Percentiles rank a stretch among this genome's conserved stretches.
Evolutionary conservation across 495 filamentous ascomycete species (phyloP).

Genomic region (Annulohypoxylon maeteangense): DNA sequence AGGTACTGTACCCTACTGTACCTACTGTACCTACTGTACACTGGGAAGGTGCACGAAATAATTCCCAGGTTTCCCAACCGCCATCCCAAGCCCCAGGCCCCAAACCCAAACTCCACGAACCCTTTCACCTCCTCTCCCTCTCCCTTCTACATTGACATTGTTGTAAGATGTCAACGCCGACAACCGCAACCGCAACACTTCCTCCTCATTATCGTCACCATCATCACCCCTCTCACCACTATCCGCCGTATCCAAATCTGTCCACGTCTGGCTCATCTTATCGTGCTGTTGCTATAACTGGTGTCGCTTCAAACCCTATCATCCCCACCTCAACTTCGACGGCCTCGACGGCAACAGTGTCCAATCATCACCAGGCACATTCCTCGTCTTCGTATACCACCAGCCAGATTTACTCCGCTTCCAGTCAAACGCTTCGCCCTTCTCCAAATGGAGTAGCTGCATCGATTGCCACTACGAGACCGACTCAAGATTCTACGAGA

Average conservation of each 20-base stretch:
- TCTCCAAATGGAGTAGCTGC: conserved; percentile 53
- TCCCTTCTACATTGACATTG: conserved; percentile 29
- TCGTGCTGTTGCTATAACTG: conserved; percentile 55
- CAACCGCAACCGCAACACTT: conserved; percentile 80
- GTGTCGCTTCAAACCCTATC: conserved; percentile 53
- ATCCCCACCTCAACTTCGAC: conserved; percentile 62
- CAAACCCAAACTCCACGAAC: conserved; percentile 24
- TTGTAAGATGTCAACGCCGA: conserved; percentile 81
- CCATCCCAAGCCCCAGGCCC: conserved; percentile 12
- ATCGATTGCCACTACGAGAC: conserved; percentile 47
- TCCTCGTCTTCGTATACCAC: conserved; percentile 48
- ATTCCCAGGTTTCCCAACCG: conserved; percentile 19
- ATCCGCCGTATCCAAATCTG: conserved; percentile 58
- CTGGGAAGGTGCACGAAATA: conserved; percentile 39
- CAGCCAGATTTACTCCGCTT: conserved; percentile 36
- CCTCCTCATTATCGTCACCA: conserved; percentile 69
- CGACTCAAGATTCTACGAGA: conserved; percentile 46
- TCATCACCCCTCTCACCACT: conserved; percentile 73
- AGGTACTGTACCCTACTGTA: neutral
- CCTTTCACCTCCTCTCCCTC: conserved; percentile 29
- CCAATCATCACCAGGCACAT: conserved; percentile 54
- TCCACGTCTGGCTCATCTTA: conserved; percentile 57
- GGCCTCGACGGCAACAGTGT: conserved; percentile 59
- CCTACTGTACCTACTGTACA: neutral
- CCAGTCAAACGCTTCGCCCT: conserved; percentile 29